phyloP scores from a whole-genome alignment of 306 rosid species.

The Quercus bicolor region DNA sequence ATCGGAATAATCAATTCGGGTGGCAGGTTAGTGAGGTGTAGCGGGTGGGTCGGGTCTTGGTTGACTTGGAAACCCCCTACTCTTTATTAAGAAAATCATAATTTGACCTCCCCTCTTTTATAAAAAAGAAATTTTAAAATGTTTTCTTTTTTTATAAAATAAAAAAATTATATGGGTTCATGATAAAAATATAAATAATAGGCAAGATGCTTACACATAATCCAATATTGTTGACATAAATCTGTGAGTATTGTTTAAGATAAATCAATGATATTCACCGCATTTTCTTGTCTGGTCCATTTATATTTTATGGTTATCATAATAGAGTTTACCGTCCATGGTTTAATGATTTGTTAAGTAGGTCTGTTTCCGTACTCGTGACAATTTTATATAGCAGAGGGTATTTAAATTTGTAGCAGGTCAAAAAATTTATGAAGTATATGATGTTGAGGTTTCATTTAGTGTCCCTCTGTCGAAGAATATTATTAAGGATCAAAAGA shows the following conservation, averaged over 20 bases:
- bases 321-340: neutral
- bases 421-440: neutral
- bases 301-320: neutral
- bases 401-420: neutral
- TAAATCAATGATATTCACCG: neutral
- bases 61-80: too few relatives aligned
- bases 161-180: too few relatives aligned
- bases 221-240: neutral
- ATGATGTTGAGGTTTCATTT: neutral
- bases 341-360: neutral
- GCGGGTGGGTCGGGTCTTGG: too few relatives aligned
- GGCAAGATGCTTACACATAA: conserved; percentile 10
- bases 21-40: too few relatives aligned
- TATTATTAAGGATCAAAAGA: neutral
- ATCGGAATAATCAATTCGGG: too few relatives aligned
- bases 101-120: too few relatives aligned
- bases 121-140: too few relatives aligned
- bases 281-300: neutral
- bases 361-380: neutral
- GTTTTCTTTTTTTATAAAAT: too few relatives aligned
- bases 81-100: too few relatives aligned
- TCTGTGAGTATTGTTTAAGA: neutral
- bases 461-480: neutral
- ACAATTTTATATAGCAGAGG: neutral
- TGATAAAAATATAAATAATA: neutral